Percentiles rank a stretch among this genome's conserved stretches.
phyloP scores from a whole-genome alignment of 208 protist species.

The Willaertia magna region DNA sequence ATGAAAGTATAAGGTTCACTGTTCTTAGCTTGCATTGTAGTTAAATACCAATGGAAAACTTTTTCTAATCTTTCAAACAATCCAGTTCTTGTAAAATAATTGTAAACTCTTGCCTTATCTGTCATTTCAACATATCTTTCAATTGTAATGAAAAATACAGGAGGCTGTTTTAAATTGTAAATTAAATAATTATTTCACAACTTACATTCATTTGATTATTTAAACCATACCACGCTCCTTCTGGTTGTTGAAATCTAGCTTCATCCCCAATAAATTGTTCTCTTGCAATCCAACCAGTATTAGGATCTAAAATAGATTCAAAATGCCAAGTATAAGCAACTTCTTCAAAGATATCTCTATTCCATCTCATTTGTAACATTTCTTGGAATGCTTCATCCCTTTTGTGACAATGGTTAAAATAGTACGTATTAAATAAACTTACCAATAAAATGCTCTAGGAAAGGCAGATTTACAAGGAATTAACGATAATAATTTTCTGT shows the following conservation, averaged over 20 bases:
- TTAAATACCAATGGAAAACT: background rate
- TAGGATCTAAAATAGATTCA: background rate
- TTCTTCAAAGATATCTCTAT: background rate
- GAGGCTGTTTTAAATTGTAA: too few relatives aligned
- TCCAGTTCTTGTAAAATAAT: background rate
- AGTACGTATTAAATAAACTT: too few relatives aligned
- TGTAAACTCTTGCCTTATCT: background rate
- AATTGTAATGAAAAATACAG: background rate
- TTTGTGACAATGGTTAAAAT: too few relatives aligned
- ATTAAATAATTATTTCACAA: too few relatives aligned
- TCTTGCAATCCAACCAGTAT: background rate
- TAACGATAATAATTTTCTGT: background rate
- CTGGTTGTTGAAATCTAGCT: background rate
- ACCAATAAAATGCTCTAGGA: background rate
- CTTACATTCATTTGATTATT: background rate
- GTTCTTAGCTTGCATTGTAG: background rate
- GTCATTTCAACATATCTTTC: background rate
- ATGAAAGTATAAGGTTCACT: background rate
- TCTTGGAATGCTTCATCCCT: background rate
- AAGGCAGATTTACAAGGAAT: background rate
- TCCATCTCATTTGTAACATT: background rate
- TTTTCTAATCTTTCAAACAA: background rate
- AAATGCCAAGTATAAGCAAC: background rate
- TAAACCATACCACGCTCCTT: background rate
- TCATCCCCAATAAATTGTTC: background rate